phyloP scores from a whole-genome alignment of 257 asterid species.

The Solanum pimpinellifolium region DNA sequence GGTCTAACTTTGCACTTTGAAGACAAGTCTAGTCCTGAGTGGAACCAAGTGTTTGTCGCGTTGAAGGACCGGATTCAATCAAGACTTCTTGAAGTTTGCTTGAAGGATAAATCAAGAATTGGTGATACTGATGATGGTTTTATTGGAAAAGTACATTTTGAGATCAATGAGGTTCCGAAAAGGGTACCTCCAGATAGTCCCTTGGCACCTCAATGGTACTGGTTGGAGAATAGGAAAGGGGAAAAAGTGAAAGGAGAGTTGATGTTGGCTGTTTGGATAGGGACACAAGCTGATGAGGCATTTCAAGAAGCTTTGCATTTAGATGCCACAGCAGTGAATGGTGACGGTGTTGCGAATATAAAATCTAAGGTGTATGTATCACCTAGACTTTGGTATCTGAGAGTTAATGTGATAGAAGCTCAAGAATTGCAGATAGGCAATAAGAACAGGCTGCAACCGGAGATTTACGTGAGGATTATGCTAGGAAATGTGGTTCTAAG shows the following conservation, averaged over 20 bases:
- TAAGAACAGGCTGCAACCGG: slow-evolving; percentile 50
- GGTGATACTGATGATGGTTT: slow-evolving; percentile 41
- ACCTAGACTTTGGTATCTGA: slow-evolving; percentile 83
- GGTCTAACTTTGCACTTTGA: slow-evolving; percentile 36
- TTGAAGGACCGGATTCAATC: slow-evolving; percentile 48
- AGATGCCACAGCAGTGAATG: slow-evolving; percentile 41
- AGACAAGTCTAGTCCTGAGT: slow-evolving; percentile 45
- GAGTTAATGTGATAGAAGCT: slow-evolving; percentile 88
- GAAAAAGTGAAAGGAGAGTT: slow-evolving; percentile 57
- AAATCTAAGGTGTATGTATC: slow-evolving; percentile 77
- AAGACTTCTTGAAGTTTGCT: slow-evolving; percentile 35
- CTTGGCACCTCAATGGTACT: slow-evolving; percentile 54
- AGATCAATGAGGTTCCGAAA: slow-evolving; percentile 54
- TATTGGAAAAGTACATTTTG: slow-evolving; percentile 46
- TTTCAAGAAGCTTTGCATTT: slow-evolving; percentile 79
- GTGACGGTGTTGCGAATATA: slow-evolving; percentile 52
- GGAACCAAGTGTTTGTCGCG: slow-evolving; percentile 71
- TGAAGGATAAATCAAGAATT: slow-evolving; percentile 43
- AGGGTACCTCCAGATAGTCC: slow-evolving; percentile 97
- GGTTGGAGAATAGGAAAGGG: slow-evolving; percentile 42
- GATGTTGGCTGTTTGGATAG: slow-evolving; percentile 80
- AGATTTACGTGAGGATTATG: slow-evolving; percentile 33
- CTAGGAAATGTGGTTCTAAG: slow-evolving; percentile 41
- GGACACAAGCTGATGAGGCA: slow-evolving; percentile 93
- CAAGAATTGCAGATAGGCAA: slow-evolving; percentile 50